Evolutionary conservation across 2,329 filamentous ascomycete species (phyloP).

Genomic region (Aspergillus jensenii): DNA sequence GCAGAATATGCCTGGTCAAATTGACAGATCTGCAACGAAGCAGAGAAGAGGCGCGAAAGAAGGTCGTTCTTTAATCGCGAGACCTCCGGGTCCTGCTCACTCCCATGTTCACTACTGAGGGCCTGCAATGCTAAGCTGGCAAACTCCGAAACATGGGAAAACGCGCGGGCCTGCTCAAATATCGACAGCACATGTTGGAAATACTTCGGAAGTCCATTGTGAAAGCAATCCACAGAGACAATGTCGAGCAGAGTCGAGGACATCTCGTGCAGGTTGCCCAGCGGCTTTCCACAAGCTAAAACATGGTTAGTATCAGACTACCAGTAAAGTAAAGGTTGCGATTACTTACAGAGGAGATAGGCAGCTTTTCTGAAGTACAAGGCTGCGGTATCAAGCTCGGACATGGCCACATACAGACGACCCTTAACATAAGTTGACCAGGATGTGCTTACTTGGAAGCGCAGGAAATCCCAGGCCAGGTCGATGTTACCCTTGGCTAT

Average conservation of each 20-base stretch:
- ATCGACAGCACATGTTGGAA: conserved; percentile 82
- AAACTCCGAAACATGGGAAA: conserved; percentile 82
- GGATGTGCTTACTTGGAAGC: conserved; percentile 58
- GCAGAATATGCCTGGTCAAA: conserved; percentile 82
- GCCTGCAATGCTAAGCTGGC: conserved; percentile 73
- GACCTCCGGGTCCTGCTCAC: conserved; percentile 38
- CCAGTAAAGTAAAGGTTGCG: neutral
- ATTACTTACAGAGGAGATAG: conserved; percentile 71
- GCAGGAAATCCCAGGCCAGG: conserved; percentile 64
- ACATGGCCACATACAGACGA: conserved; percentile 70
- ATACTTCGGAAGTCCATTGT: conserved; percentile 77
- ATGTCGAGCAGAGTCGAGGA: conserved; percentile 69
- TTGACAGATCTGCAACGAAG: conserved; percentile 73
- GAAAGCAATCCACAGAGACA: conserved; percentile 66
- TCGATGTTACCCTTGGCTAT: conserved; percentile 67
- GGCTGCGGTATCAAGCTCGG: conserved; percentile 72
- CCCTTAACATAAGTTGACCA: conserved; percentile 79
- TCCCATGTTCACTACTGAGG: conserved; percentile 33
- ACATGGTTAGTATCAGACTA: conserved; percentile 19
- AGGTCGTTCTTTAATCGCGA: conserved; percentile 63
- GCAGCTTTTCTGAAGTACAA: conserved; percentile 79
- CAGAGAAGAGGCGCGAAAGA: conserved; percentile 79
- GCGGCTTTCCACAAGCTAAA: conserved; percentile 44
- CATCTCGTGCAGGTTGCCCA: conserved; percentile 46
- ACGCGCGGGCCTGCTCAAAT: conserved; percentile 74